Conservation (phyloP, 2,329 filamentous ascomycete genomes). For the Coniochaeta prunicola region DNA sequence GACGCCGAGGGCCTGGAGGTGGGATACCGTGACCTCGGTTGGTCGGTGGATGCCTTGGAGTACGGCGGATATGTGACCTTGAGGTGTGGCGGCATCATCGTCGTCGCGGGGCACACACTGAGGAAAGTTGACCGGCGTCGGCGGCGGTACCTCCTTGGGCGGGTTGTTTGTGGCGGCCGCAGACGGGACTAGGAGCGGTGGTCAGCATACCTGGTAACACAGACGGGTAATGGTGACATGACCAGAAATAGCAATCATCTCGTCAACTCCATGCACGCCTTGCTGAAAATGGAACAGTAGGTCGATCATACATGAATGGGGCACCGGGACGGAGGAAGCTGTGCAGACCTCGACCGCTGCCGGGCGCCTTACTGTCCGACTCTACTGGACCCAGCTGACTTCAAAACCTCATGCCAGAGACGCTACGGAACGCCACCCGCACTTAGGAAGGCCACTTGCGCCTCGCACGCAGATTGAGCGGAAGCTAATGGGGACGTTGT, state of each 20-base stretch:
- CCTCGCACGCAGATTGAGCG: background rate
- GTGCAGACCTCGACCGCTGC: background rate
- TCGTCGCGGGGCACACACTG: conserved; percentile 12
- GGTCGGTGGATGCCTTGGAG: conserved; percentile 49
- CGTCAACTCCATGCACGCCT: background rate
- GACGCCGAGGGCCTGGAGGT: conserved; percentile 52
- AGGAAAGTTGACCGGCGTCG: conserved; percentile 48
- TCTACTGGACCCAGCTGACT: background rate
- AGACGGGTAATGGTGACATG: background rate
- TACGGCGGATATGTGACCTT: conserved; percentile 32
- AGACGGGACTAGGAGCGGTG: conserved; percentile 8
- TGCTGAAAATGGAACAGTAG: background rate
- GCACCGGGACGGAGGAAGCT: background rate
- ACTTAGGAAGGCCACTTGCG: background rate
- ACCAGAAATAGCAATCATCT: background rate
- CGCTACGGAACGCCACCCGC: conserved; percentile 1
- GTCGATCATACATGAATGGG: conserved; percentile 9
- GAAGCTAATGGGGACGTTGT: background rate
- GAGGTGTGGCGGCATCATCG: conserved; percentile 17
- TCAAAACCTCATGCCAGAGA: background rate
- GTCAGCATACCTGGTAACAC: background rate
- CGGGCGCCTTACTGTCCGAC: background rate
- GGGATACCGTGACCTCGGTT: conserved; percentile 35
- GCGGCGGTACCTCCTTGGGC: conserved; percentile 46
- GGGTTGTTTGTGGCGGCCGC: conserved; percentile 16